Conservation (phyloP, 768 basidiomycete species). For the Lentinula raphanica region DNA sequence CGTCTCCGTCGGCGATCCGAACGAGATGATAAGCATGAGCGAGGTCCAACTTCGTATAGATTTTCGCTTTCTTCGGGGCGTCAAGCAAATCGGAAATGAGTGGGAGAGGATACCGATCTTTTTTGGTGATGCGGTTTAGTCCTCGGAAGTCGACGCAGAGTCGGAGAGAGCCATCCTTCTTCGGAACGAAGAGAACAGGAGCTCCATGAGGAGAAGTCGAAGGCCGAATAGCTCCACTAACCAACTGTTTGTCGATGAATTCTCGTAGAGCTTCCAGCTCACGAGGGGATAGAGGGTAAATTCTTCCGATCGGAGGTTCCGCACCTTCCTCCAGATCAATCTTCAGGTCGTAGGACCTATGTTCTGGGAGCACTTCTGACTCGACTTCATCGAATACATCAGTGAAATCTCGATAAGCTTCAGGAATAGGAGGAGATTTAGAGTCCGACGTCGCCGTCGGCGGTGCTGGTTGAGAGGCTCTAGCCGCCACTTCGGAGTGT, state of each 20-base stretch:
- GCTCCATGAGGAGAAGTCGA: slow-evolving; percentile 28
- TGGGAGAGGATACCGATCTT: slow-evolving; percentile 31
- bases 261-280: slow-evolving; percentile 28
- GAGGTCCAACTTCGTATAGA: too few species aligned
- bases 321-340: not conserved
- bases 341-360: not conserved
- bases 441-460: too few species aligned
- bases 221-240: slow-evolving; percentile 29
- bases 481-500: too few species aligned
- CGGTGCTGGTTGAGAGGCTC: too few species aligned
- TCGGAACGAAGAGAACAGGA: slow-evolving; percentile 20
- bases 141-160: slow-evolving; percentile 20
- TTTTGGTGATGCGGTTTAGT: slow-evolving; percentile 27
- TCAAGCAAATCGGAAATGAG: slow-evolving; percentile 1
- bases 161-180: slow-evolving; percentile 15
- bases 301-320: not conserved
- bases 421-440: too few species aligned
- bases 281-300: slow-evolving; percentile 14
- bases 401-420: not conserved
- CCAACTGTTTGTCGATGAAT: slow-evolving; percentile 32
- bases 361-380: not conserved
- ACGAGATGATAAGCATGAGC: too few species aligned
- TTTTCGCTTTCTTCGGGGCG: too few species aligned
- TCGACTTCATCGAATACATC: not conserved
- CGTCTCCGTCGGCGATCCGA: too few species aligned